A percentile compares a stretch with the other conserved stretches of the same genome.
Conservation (phyloP, 495 filamentous ascomycete genomes). For the Xylaria acuta region DNA sequence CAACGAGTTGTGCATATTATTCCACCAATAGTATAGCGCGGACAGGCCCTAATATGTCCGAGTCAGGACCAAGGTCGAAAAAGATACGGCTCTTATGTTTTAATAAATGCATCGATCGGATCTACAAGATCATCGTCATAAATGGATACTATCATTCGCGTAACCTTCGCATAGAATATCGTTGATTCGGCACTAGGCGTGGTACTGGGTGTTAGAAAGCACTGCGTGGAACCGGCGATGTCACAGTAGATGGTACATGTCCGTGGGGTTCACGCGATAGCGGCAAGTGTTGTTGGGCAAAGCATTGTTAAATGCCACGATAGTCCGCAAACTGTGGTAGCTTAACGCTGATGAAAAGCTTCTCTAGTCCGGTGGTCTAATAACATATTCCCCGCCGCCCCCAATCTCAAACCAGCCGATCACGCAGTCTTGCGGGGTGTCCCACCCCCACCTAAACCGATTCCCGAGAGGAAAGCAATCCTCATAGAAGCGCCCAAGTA, state of each 20-base stretch:
- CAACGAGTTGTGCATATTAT: background rate
- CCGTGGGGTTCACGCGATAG: background rate
- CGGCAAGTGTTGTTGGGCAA: background rate
- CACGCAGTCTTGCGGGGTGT: constrained; percentile 22
- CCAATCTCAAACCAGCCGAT: background rate
- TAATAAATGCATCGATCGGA: background rate
- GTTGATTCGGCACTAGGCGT: background rate
- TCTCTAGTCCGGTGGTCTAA: background rate
- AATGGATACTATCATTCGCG: background rate
- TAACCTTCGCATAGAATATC: background rate
- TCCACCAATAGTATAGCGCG: constrained; percentile 22
- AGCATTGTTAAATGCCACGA: background rate
- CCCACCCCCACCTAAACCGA: constrained; percentile 48
- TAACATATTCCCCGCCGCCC: background rate
- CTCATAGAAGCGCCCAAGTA: constrained; percentile 64
- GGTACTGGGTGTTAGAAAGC: background rate
- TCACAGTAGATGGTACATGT: background rate
- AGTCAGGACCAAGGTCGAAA: background rate
- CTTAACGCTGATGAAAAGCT: background rate
- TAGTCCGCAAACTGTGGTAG: background rate
- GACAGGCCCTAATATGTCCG: background rate
- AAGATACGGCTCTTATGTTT: background rate
- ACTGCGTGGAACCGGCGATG: background rate
- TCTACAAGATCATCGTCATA: background rate
- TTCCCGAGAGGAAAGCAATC: constrained; percentile 59